phyloP scores from a whole-genome alignment of 2,329 filamentous ascomycete genomes.

The Colletotrichum musicola region DNA sequence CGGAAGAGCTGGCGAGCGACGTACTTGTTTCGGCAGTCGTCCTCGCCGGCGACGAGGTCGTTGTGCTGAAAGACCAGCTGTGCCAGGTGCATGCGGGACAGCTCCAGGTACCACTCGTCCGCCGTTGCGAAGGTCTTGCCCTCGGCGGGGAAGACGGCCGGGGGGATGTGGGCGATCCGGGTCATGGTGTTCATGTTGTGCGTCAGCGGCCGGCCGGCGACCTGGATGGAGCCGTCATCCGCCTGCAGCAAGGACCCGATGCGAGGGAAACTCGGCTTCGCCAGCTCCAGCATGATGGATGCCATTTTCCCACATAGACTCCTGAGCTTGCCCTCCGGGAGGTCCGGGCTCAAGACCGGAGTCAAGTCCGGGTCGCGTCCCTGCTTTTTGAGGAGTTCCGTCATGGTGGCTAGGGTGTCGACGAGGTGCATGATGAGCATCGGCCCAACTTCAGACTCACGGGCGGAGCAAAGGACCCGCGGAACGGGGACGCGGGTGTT shows the following conservation, averaged over 20 bases:
- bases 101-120: conserved; percentile 51
- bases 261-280: conserved; percentile 46
- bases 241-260: conserved; percentile 54
- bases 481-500: conserved; percentile 31
- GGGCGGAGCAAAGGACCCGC: conserved; percentile 27
- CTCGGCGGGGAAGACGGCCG: conserved; percentile 40
- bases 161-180: conserved; percentile 44
- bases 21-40: conserved; percentile 51
- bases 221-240: conserved; percentile 43
- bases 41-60: conserved; percentile 46
- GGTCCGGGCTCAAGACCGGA: conserved; percentile 13
- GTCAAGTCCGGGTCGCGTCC: background rate
- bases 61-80: conserved; percentile 53
- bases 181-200: conserved; percentile 57
- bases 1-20: conserved; percentile 43
- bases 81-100: conserved; percentile 54
- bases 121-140: conserved; percentile 43
- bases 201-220: conserved; percentile 52
- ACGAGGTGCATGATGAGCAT: conserved; percentile 47
- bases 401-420: conserved; percentile 43
- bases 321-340: conserved; percentile 48
- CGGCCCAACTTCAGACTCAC: conserved; percentile 43
- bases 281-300: conserved; percentile 54
- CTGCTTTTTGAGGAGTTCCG: conserved; percentile 28
- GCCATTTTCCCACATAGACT: conserved; percentile 53